Evolutionary conservation across 495 filamentous ascomycete species (phyloP).

Genomic region (Penicillium diatomitis): DNA sequence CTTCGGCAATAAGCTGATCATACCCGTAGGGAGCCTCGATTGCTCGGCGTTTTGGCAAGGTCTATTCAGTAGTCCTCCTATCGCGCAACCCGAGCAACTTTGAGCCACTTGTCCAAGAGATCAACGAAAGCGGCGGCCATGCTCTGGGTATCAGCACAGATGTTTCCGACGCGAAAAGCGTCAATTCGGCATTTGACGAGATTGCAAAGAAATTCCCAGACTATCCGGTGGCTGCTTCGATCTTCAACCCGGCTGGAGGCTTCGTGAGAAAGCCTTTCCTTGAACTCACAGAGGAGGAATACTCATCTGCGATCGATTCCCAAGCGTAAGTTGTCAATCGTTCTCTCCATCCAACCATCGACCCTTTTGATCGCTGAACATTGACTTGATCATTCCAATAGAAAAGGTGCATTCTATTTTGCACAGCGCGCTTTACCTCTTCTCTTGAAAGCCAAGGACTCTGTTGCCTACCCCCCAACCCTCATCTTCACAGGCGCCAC

Average conservation of each 20-base stretch:
- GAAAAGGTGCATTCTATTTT: conserved; percentile 70
- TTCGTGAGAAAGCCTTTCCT: conserved; percentile 75
- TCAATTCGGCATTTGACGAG: conserved; percentile 56
- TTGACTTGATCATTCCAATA: conserved; percentile 13
- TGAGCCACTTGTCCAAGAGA: conserved; percentile 59
- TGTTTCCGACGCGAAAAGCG: conserved; percentile 50
- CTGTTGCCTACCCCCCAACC: conserved; percentile 53
- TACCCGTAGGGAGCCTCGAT: conserved; percentile 41
- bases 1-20: conserved; percentile 1
- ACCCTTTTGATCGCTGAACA: not conserved
- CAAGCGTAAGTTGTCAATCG: conserved; percentile 42
- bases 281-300: conserved; percentile 59
- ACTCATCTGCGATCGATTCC: conserved; percentile 42
- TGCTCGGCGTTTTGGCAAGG: conserved; percentile 57
- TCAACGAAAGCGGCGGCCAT: conserved; percentile 57
- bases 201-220: conserved; percentile 48
- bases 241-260: conserved; percentile 72
- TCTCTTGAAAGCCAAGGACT: conserved; percentile 49
- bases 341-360: not conserved
- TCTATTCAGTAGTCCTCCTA: conserved; percentile 70
- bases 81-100: conserved; percentile 62
- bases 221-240: conserved; percentile 55
- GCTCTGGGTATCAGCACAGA: conserved; percentile 74
- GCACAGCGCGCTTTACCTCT: conserved; percentile 63
- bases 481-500: conserved; percentile 86